Percentiles rank a stretch among this genome's conserved stretches.
Conservation (phyloP, 2,329 filamentous ascomycete species). For the Phyllosticta citrichinensis region DNA sequence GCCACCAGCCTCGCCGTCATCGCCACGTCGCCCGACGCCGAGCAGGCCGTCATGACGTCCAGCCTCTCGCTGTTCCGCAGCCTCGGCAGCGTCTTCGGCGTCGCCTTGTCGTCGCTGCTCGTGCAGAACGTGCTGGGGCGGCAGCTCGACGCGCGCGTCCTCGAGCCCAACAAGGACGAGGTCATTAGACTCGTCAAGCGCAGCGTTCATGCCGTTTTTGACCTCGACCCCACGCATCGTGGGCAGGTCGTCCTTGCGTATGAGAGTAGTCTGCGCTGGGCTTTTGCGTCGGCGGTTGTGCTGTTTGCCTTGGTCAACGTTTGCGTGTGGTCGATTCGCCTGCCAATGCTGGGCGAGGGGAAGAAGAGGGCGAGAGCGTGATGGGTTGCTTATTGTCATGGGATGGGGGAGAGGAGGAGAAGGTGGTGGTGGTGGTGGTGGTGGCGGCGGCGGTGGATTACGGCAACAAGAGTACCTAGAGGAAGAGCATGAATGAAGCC, state of each 20-base stretch:
- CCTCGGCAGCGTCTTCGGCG: constrained; percentile 63
- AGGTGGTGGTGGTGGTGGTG: too few relatives aligned
- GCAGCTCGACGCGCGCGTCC: constrained; percentile 50
- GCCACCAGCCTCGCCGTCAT: constrained; percentile 32
- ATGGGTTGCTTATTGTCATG: too few relatives aligned
- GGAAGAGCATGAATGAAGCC: too few relatives aligned
- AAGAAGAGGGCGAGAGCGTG: not conserved
- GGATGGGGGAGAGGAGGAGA: too few relatives aligned
- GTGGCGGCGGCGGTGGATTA: too few relatives aligned
- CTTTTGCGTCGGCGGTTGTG: constrained; percentile 34
- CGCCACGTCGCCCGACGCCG: constrained; percentile 32
- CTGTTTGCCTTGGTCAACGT: constrained; percentile 41
- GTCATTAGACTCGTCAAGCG: constrained; percentile 40
- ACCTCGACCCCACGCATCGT: constrained; percentile 36
- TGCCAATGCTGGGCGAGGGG: constrained; percentile 42
- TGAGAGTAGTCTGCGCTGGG: constrained; percentile 27
- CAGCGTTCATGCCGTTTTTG: constrained; percentile 39
- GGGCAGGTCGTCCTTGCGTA: constrained; percentile 35
- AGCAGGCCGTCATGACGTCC: constrained; percentile 44
- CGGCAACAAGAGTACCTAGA: too few relatives aligned
- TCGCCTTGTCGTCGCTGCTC: constrained; percentile 60
- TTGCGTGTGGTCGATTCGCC: constrained; percentile 42
- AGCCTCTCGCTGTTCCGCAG: constrained; percentile 58
- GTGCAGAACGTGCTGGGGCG: constrained; percentile 59
- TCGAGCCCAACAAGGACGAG: constrained; percentile 46